These are phyloP conservation scores for apple (Malus domestica) DNA, from an alignment of 306 rosid species.

Conservation along the genomic window ASM211411v1 NC_041800.1:3623001-3623500, in stretches of 20 bases:
- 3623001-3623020: constrained; percentile 35
- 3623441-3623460: constrained; percentile 9
- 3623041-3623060: constrained; percentile 50
- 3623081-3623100: constrained; percentile 81
- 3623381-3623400: constrained; percentile 1
- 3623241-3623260: neutral
- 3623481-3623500: constrained; percentile 82
- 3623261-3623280: constrained; percentile 33
- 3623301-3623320: constrained; percentile 85
- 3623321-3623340: constrained; percentile 86
- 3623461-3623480: constrained; percentile 22
- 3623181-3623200: constrained; percentile 80
- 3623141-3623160: constrained; percentile 50
- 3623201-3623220: constrained; percentile 7
- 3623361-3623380: constrained; percentile 62
- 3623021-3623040: constrained; percentile 67
- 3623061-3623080: constrained; percentile 73
- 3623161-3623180: constrained; percentile 71
- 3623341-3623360: constrained; percentile 98
- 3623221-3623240: neutral
- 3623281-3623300: constrained; percentile 88
- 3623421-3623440: neutral
- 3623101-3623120: constrained; percentile 86
- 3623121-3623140: constrained; percentile 59
- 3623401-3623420: neutral